Evolutionary conservation across 106 monocot species (phyloP), one percentile per base, ranked within the genome.

Genomic region (Platanthera zijinensis): DNA sequence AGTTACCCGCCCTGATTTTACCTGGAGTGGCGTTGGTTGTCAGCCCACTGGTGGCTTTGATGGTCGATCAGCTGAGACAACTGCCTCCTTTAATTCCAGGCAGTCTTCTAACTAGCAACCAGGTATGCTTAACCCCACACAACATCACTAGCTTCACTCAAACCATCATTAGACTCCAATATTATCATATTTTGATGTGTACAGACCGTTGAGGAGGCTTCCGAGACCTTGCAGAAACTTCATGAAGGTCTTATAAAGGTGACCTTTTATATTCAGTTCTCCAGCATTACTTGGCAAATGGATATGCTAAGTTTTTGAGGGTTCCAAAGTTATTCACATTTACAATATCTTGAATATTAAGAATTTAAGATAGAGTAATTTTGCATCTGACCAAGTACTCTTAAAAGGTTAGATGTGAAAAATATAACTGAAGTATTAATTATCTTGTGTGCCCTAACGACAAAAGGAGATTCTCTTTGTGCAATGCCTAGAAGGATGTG

Each of bases 41-140:
- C 83, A 94, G 97, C 70, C 97, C 97, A 64, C 75, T 97, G 68
- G 75, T 97, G 19, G 87, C 97, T 49, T 83, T 97, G 78, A 97
- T 97, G 97, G 86, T 94, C 51, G 97, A 97, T 87, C 97, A 97
- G 78, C 79, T 94, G 22, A 87, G 82, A 74, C 86, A 91, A 56
- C 79, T 97, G 61, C 94, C 94, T 86, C 76, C 85, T 9, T 75
- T 85, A 72, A 82, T 97, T 76, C 78, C 89, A 1, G 93, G 93
- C 46, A 91, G 82, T 75, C 83, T 91, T 75, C 91, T 97, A 75
- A 88, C 86, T 45, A 94, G 97, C 79, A 92, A 62, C 75, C 97
- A 97, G 96, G 96, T 97, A 78, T 50, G 50, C 50, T 49, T 22
- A 50, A 71, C 39, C 22, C 0, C 30, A 30, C 45, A 28, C 51